Evolutionary conservation across 2,329 filamentous ascomycete genomes (phyloP).

Genomic region (Leptoxyphium fumago): DNA sequence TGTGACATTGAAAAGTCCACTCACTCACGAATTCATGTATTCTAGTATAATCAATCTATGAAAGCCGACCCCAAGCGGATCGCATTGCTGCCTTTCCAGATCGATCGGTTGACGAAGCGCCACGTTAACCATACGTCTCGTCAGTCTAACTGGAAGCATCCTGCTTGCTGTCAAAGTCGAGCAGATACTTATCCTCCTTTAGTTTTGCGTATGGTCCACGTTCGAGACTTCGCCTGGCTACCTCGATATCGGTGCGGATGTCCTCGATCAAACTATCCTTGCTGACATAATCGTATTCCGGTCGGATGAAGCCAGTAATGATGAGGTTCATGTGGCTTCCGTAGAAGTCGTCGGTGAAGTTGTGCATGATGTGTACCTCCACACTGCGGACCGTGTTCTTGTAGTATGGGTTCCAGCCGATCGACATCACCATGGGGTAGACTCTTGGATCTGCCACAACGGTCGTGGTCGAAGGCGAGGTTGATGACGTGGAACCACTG

Average conservation of each 20-base stretch:
- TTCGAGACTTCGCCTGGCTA: conserved; percentile 58
- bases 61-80: too few relatives aligned
- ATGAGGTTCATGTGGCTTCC: conserved; percentile 62
- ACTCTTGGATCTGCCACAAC: conserved; percentile 24
- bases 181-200: conserved; percentile 33
- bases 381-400: conserved; percentile 76
- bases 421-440: conserved; percentile 82
- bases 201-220: conserved; percentile 44
- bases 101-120: too few relatives aligned
- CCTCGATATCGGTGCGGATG: conserved; percentile 77
- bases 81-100: too few relatives aligned
- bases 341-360: conserved; percentile 73
- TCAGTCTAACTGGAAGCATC: too few relatives aligned
- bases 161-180: conserved; percentile 15
- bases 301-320: conserved; percentile 74
- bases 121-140: too few relatives aligned
- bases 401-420: conserved; percentile 97
- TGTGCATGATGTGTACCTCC: conserved; percentile 50
- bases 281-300: conserved; percentile 76
- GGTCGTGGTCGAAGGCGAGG: conserved; percentile 4
- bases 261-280: conserved; percentile 75
- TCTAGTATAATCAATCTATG: too few relatives aligned
- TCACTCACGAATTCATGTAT: too few relatives aligned
- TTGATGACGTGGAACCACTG: conserved; percentile 9
- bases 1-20: too few relatives aligned